Percentiles rank a stretch among this genome's conserved stretches.
Evolutionary conservation across 2,329 filamentous ascomycete species (phyloP).

Genomic region (Aspergillus sp.): DNA sequence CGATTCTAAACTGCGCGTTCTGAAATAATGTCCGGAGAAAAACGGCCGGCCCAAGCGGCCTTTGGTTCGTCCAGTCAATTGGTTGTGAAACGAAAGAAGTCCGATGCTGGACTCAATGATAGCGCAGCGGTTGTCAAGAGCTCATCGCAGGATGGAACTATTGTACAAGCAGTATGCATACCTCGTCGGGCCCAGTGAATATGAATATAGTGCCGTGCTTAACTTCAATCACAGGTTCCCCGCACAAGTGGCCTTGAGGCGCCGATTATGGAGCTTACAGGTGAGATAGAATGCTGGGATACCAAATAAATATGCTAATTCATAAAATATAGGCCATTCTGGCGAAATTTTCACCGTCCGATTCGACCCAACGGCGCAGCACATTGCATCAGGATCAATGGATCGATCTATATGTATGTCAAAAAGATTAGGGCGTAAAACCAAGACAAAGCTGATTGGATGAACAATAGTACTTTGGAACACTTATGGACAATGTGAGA

Average conservation of each 20-base stretch:
- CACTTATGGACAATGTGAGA: constrained; percentile 88
- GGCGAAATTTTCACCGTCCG: constrained; percentile 88
- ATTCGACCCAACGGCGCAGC: constrained; percentile 83
- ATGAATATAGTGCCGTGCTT: constrained; percentile 3
- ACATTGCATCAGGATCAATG: constrained; percentile 94
- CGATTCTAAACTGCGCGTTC: not conserved
- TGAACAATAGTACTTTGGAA: constrained; percentile 75
- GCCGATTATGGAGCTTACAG: constrained; percentile 90
- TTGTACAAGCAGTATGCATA: constrained; percentile 64
- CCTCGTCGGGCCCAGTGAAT: not conserved
- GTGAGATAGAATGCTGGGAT: constrained; percentile 38
- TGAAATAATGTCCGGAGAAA: constrained; percentile 77
- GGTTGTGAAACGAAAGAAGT: constrained; percentile 86
- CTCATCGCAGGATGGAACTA: constrained; percentile 58
- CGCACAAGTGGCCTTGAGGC: constrained; percentile 82
- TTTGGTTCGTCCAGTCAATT: constrained; percentile 73
- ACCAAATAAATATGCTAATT: constrained; percentile 1
- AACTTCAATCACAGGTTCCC: constrained; percentile 58
- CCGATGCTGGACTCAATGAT: constrained; percentile 58
- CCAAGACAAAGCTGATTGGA: not conserved
- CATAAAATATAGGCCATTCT: constrained; percentile 51
- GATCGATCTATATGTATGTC: constrained; percentile 80
- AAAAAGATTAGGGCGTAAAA: not conserved
- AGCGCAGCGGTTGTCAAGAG: constrained; percentile 58
- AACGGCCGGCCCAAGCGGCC: constrained; percentile 83